Evolutionary conservation across 2,329 filamentous ascomycete species (phyloP).

Genomic region (Colletotrichum spinosum): DNA sequence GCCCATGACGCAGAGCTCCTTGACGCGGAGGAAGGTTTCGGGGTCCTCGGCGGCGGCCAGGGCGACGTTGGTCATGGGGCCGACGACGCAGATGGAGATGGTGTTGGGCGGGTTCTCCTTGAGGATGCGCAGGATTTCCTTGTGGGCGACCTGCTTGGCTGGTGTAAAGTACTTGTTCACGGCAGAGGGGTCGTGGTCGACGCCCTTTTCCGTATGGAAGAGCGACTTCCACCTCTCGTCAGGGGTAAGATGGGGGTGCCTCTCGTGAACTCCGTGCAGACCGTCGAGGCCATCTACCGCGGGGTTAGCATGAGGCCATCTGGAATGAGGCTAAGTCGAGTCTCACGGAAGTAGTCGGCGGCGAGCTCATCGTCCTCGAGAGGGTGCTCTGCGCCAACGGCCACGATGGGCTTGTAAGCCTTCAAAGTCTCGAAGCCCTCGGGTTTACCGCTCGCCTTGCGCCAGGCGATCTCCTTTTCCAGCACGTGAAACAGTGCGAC

Average conservation of each 20-base stretch:
- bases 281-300: constrained; percentile 78
- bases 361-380: constrained; percentile 84
- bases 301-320: constrained; percentile 17
- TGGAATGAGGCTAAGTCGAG: background rate
- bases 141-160: constrained; percentile 78
- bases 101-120: constrained; percentile 84
- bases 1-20: constrained; percentile 96
- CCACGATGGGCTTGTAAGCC: constrained; percentile 82
- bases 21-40: constrained; percentile 87
- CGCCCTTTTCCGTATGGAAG: constrained; percentile 60
- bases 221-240: constrained; percentile 79
- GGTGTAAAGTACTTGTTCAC: constrained; percentile 77
- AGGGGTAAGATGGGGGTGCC: constrained; percentile 80
- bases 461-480: constrained; percentile 89
- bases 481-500: constrained; percentile 93
- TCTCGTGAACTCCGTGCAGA: constrained; percentile 78
- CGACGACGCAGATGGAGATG: constrained; percentile 90
- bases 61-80: constrained; percentile 93
- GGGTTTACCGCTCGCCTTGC: constrained; percentile 73
- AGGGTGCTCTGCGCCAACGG: constrained; percentile 87
- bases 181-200: constrained; percentile 45
- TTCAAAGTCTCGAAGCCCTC: constrained; percentile 80
- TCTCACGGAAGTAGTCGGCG: constrained; percentile 88
- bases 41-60: constrained; percentile 89
- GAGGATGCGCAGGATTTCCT: constrained; percentile 90